phyloP scores from a whole-genome alignment of 2,329 filamentous ascomycete species.

The Colletotrichum simmondsii region DNA sequence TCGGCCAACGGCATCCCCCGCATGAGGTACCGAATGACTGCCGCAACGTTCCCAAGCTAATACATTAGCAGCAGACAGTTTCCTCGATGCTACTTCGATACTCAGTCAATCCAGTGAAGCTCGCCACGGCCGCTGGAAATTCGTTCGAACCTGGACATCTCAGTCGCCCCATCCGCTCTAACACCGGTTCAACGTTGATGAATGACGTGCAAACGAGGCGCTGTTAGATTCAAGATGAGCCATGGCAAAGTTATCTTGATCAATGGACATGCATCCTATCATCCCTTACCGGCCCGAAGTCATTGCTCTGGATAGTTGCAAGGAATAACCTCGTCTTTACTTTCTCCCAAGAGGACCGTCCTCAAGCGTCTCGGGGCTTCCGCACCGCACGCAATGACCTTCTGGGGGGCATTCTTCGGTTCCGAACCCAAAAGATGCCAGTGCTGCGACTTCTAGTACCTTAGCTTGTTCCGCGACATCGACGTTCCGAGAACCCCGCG shows the following conservation, averaged over 20 bases:
- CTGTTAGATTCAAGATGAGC: conserved; percentile 4
- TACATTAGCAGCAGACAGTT: neutral
- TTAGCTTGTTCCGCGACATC: conserved; percentile 3
- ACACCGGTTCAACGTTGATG: neutral
- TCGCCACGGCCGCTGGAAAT: neutral
- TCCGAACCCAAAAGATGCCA: neutral
- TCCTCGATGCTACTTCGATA: neutral
- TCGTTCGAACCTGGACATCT: neutral
- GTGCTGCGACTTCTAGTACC: neutral
- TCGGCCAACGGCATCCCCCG: neutral
- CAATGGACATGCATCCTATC: conserved; percentile 6
- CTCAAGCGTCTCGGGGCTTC: conserved; percentile 12
- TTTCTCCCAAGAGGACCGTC: neutral
- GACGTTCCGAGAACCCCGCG: neutral
- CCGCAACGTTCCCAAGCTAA: neutral
- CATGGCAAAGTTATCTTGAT: conserved; percentile 9
- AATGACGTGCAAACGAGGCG: conserved; percentile 19
- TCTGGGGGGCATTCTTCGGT: neutral
- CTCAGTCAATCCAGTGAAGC: neutral
- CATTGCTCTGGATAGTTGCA: neutral
- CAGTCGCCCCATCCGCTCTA: conserved; percentile 6
- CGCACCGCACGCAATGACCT: conserved; percentile 12
- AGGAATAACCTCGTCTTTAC: conserved; percentile 12
- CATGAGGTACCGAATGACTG: neutral
- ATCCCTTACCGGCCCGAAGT: conserved; percentile 24